phyloP scores from a whole-genome alignment of 306 rosid genomes.

The Cucurbita moschata region DNA sequence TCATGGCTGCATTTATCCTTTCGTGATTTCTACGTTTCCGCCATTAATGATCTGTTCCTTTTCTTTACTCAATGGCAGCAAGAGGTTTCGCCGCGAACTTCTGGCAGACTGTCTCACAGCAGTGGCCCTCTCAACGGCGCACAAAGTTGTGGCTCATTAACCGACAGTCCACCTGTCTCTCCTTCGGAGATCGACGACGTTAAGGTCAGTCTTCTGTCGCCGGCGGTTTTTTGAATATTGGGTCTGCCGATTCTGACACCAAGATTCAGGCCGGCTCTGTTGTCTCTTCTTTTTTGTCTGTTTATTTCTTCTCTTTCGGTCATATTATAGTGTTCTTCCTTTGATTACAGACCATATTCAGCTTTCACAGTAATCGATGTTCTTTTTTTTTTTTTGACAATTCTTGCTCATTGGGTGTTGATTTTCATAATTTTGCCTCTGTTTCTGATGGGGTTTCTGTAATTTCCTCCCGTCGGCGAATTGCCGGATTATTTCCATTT shows the following conservation, averaged over 20 bases:
- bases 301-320: background rate
- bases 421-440: background rate
- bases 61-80: constrained; percentile 25
- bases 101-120: constrained; percentile 88
- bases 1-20: background rate
- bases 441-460: background rate
- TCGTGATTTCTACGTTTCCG: constrained; percentile 1
- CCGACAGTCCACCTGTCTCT: constrained; percentile 89
- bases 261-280: background rate
- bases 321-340: background rate
- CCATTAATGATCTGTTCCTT: background rate
- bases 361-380: constrained; percentile 57
- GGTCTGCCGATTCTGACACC: background rate
- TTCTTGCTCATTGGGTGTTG: background rate
- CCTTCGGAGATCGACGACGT: constrained; percentile 77
- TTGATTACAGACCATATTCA: constrained; percentile 16
- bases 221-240: background rate
- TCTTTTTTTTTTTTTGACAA: constrained; percentile 9
- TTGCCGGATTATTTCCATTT: background rate
- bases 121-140: constrained; percentile 93
- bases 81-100: constrained; percentile 81
- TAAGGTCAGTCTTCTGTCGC: constrained; percentile 37
- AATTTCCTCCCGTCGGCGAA: background rate
- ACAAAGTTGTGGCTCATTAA: constrained; percentile 62
- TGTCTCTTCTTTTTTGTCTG: background rate